Evolutionary conservation across 805 yeast species (phyloP), one percentile per base, ranked within the genome.

Genomic region (Ascoidea tarda): DNA sequence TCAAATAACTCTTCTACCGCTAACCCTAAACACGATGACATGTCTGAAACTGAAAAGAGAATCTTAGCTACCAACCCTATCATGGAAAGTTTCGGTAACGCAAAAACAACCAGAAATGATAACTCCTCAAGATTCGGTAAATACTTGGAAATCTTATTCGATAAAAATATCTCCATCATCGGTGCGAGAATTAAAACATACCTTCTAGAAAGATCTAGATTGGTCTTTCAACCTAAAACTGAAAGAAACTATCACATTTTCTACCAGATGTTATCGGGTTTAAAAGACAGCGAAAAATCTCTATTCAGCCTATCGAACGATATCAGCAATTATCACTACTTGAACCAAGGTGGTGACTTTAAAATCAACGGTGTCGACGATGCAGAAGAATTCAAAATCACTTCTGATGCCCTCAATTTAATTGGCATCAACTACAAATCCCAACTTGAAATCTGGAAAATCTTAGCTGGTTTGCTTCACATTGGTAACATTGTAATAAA

Each of bases 41-140:
- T 91, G 84, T 84, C 95, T 33, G 85, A 84, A 56, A 91, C 91
- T 32, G 99, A 91, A 69, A 85, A 86, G 63, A 96, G 87, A 69
- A 91, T 91, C 53, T 76, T 91, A 62, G 98, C 99, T 12, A 93
- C 98, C 0, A 91, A 91, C 65, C 96, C 96, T 5, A 84, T 93
- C 60, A 85, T 93, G 84, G 99, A 93, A 70, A 93, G 98, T 0
- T 93, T 93, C 68, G 99, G 99, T 73, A 93, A 95, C 67, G 98
- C 99, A 6, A 91, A 91, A 65, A 91, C 99, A 1, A 84, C 96
- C 16, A 82, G 99, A 73, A 91, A 91, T 66, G 97, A 91, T 70
- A 91, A 91, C 69, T 93, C 98, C 33, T 91, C 98, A 32, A 84
- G 99, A 68, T 95, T 93, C 64, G 99, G 99, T 63, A 91, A 91